phyloP scores from a whole-genome alignment of 164 flowering plant genomes.

The Magnolia kwangsiensis region DNA sequence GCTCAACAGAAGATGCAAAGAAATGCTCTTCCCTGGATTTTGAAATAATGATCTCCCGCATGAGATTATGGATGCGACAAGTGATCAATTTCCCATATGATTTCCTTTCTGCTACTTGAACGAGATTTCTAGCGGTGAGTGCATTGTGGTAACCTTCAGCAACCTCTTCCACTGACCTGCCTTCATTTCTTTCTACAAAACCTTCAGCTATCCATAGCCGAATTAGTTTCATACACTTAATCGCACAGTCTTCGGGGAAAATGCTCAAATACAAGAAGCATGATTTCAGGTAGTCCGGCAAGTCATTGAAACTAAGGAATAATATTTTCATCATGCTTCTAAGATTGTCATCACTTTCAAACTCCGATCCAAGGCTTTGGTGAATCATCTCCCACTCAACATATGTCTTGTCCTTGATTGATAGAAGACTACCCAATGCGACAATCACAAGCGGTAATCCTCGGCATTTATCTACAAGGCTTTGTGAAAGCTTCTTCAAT shows the following conservation, averaged over 20 bases:
- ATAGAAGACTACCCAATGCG: constrained; percentile 18
- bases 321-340: background rate
- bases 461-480: constrained; percentile 10
- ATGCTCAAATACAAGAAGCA: constrained; percentile 18
- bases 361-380: constrained; percentile 10
- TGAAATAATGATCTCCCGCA: constrained; percentile 7
- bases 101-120: constrained; percentile 8
- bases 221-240: constrained; percentile 1
- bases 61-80: constrained; percentile 13
- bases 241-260: constrained; percentile 10
- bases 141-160: constrained; percentile 11
- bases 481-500: constrained; percentile 2
- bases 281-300: constrained; percentile 15
- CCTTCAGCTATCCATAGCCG: constrained; percentile 20
- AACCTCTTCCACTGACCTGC: constrained; percentile 10
- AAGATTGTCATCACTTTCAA: background rate
- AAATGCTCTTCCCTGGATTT: constrained; percentile 11
- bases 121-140: background rate
- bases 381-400: constrained; percentile 12
- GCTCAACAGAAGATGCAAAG: background rate
- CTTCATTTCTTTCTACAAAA: background rate
- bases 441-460: constrained; percentile 24
- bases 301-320: constrained; percentile 13
- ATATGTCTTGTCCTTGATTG: constrained; percentile 1
- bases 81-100: constrained; percentile 4